phyloP scores from a whole-genome alignment of 495 filamentous ascomycete species.

The Penicillium nucicola region DNA sequence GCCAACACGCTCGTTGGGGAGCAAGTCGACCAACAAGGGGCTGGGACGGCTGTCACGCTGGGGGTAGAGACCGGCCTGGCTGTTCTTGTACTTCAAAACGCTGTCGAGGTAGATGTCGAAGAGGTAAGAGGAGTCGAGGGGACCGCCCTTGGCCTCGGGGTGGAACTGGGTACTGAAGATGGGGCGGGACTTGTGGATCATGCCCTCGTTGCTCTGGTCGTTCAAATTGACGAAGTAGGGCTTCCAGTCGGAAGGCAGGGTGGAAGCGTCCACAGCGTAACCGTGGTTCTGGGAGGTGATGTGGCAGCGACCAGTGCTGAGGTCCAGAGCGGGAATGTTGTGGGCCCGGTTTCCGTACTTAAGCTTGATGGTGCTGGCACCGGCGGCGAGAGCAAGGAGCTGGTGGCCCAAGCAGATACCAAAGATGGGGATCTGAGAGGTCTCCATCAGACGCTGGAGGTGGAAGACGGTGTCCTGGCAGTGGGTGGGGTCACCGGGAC shows the following conservation, averaged over 20 bases:
- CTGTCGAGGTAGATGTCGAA: slow-evolving; percentile 95
- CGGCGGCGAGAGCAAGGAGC: slow-evolving; percentile 70
- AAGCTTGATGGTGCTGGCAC: slow-evolving; percentile 85
- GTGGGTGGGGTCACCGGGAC: slow-evolving; percentile 95
- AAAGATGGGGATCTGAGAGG: slow-evolving; percentile 86
- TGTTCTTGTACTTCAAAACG: slow-evolving; percentile 83
- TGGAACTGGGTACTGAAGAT: slow-evolving; percentile 99
- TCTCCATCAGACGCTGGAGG: slow-evolving; percentile 81
- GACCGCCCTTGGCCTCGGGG: slow-evolving; percentile 94
- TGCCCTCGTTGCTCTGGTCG: slow-evolving; percentile 90
- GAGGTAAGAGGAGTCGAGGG: slow-evolving; percentile 87
- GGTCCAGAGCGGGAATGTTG: slow-evolving; percentile 94
- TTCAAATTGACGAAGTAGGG: slow-evolving; percentile 98
- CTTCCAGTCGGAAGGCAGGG: slow-evolving; percentile 82
- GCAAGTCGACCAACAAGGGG: slow-evolving; percentile 82
- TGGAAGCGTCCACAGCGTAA: slow-evolving; percentile 88
- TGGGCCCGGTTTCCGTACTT: slow-evolving; percentile 98
- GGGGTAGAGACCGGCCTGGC: slow-evolving; percentile 61
- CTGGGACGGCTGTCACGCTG: slow-evolving; percentile 76
- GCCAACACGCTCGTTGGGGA: slow-evolving; percentile 90
- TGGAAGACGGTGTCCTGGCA: slow-evolving; percentile 92
- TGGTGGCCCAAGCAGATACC: slow-evolving; percentile 96
- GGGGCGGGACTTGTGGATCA: slow-evolving; percentile 92
- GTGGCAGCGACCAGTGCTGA: slow-evolving; percentile 95
- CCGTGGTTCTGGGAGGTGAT: slow-evolving; percentile 99